Percentiles rank a stretch among this genome's conserved stretches.
phyloP scores from a whole-genome alignment of 345 rosid genomes.

The Cardamine resedifolia region DNA sequence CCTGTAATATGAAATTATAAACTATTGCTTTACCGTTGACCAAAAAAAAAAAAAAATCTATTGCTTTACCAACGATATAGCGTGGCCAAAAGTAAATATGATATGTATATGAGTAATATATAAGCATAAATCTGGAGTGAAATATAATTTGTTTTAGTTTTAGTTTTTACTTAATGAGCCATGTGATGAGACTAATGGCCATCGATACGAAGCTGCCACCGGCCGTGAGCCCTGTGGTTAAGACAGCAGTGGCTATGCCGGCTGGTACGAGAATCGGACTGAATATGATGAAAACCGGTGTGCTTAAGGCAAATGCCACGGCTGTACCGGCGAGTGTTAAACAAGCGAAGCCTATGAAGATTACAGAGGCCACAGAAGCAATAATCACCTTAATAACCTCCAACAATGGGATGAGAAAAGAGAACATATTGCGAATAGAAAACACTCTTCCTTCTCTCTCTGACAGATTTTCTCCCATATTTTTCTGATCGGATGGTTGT shows the following conservation, averaged over 20 bases:
- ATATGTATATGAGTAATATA: constrained; percentile 7
- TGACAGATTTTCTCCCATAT: neutral
- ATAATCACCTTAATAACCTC: constrained; percentile 29
- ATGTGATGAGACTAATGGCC: constrained; percentile 55
- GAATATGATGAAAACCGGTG: constrained; percentile 73
- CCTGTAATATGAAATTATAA: neutral
- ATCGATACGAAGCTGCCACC: constrained; percentile 57
- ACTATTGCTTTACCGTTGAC: neutral
- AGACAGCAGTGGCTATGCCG: constrained; percentile 45
- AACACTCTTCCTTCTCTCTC: constrained; percentile 10
- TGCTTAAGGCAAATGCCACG: constrained; percentile 58
- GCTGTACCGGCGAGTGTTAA: constrained; percentile 59
- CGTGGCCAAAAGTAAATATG: neutral
- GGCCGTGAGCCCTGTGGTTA: constrained; percentile 58
- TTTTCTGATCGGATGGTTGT: constrained; percentile 21
- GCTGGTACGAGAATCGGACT: constrained; percentile 90
- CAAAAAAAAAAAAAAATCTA: neutral
- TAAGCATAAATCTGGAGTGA: constrained; percentile 12
- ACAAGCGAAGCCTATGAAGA: constrained; percentile 60
- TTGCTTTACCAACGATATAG: neutral
- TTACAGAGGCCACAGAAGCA: constrained; percentile 65
- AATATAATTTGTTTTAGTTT: neutral
- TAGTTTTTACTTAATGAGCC: constrained; percentile 61
- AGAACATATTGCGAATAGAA: constrained; percentile 10
- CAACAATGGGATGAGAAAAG: constrained; percentile 26